A percentile compares a stretch with the other conserved stretches of the same genome.
These are phyloP conservation scores for Globisporangium viniferum DNA, from an alignment of 352 stramenopile species.

Conservation along the genomic window DNA sequence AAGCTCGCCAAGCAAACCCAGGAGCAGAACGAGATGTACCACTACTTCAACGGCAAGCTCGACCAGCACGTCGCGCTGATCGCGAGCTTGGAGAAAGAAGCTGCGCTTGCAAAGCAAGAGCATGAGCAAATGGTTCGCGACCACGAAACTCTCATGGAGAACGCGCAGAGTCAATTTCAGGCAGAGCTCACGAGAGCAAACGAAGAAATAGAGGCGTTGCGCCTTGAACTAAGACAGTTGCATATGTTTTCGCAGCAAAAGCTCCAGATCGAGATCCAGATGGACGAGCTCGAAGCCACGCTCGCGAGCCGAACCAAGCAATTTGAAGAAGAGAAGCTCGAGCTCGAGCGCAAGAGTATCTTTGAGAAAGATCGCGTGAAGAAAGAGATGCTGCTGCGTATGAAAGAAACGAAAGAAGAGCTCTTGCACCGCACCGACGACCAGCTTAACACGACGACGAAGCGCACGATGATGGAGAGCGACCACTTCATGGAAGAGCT, in stretches of 20 bases:
- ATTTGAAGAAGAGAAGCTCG: constrained; percentile 33
- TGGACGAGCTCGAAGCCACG: constrained; percentile 36
- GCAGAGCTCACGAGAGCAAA: constrained; percentile 19
- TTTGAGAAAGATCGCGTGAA: constrained; percentile 66
- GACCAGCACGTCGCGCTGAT: constrained; percentile 77
- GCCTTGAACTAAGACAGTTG: constrained; percentile 44
- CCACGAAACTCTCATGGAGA: constrained; percentile 17
- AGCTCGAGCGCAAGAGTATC: constrained; percentile 58
- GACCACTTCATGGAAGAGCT: constrained; percentile 74
- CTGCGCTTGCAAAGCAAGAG: constrained; percentile 21
- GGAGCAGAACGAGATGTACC: constrained; percentile 84
- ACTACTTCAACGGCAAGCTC: constrained; percentile 84
- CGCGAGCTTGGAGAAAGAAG: constrained; percentile 46
- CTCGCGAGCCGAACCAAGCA: constrained; percentile 20
- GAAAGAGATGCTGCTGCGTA: constrained; percentile 58
- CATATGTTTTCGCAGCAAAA: constrained; percentile 58
- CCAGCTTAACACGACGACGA: constrained; percentile 64
- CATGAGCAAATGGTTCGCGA: constrained; percentile 17
- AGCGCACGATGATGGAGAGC: constrained; percentile 81
- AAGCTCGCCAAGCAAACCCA: constrained; percentile 35
- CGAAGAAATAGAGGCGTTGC: constrained; percentile 21
- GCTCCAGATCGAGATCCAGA: constrained; percentile 32
- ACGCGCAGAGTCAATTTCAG: constrained; percentile 13
- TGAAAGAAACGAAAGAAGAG: constrained; percentile 52
- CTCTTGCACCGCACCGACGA: constrained; percentile 56